Evolutionary conservation across 768 basidiomycete genomes (phyloP).

Genomic region (Gelatoporia subvermispora): DNA sequence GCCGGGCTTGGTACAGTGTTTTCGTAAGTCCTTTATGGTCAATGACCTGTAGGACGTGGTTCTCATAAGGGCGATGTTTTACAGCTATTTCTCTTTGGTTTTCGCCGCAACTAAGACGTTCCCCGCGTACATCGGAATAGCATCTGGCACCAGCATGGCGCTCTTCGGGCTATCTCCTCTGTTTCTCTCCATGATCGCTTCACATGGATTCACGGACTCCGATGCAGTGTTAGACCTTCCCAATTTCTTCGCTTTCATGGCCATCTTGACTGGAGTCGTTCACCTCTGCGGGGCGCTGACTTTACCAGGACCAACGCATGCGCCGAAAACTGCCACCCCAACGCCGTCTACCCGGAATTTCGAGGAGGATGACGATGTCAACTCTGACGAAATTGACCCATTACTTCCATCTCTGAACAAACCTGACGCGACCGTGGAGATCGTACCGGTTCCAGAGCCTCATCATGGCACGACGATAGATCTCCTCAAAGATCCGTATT

Average conservation of each 20-base stretch:
- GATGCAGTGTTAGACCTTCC: slow-evolving; percentile 41
- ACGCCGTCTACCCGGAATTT: background rate
- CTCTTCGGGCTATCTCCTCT: slow-evolving; percentile 81
- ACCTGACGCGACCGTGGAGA: slow-evolving; percentile 10
- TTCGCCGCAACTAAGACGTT: slow-evolving; percentile 75
- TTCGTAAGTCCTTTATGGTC: slow-evolving; percentile 45
- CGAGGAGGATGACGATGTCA: background rate
- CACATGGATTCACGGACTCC: slow-evolving; percentile 50
- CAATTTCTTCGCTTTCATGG: slow-evolving; percentile 53
- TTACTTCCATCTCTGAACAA: slow-evolving; percentile 7
- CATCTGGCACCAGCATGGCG: slow-evolving; percentile 63
- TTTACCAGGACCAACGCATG: slow-evolving; percentile 28
- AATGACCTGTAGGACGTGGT: background rate
- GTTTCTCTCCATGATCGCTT: slow-evolving; percentile 62
- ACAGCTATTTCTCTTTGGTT: slow-evolving; percentile 64
- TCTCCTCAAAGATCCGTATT: slow-evolving; percentile 50
- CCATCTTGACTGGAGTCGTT: slow-evolving; percentile 44
- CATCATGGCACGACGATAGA: slow-evolving; percentile 32
- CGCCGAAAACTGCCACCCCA: background rate
- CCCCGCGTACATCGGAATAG: slow-evolving; percentile 57
- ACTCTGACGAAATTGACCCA: slow-evolving; percentile 23
- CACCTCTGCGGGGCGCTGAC: slow-evolving; percentile 48
- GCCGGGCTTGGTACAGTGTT: slow-evolving; percentile 66
- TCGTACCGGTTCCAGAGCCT: slow-evolving; percentile 22
- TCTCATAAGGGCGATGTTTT: slow-evolving; percentile 8